phyloP scores from a whole-genome alignment of 2,329 filamentous ascomycete species.

The Trichoderma sp. region DNA sequence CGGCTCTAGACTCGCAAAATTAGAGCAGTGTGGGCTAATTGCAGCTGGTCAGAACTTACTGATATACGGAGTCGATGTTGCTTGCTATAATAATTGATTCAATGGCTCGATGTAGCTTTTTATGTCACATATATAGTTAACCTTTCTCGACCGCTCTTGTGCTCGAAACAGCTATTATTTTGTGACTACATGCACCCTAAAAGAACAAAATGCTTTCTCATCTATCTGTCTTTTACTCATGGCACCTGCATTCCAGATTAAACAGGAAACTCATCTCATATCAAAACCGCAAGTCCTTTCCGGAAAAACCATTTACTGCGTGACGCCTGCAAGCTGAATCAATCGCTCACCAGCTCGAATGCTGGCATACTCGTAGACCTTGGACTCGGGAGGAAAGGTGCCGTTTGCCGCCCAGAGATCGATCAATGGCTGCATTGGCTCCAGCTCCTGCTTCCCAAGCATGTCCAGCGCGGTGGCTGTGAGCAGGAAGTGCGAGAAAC shows the following conservation, averaged over 20 bases:
- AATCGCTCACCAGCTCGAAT: constrained; percentile 57
- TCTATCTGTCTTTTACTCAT: constrained; percentile 1
- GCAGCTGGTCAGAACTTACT: no score
- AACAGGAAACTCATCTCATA: not conserved
- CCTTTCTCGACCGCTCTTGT: not conserved
- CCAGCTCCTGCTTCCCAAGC: constrained; percentile 82
- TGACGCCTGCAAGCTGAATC: constrained; percentile 45
- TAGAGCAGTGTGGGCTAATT: not conserved
- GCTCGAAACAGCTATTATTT: not conserved
- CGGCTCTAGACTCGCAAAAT: not conserved
- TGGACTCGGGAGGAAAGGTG: constrained; percentile 74
- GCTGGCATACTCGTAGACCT: constrained; percentile 64
- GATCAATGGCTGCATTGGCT: constrained; percentile 93
- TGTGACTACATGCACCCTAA: constrained; percentile 16
- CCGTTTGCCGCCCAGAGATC: constrained; percentile 89
- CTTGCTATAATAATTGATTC: not conserved
- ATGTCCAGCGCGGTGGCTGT: constrained; percentile 79
- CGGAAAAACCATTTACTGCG: constrained; percentile 26
- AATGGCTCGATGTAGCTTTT: no score
- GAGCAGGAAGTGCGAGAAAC: constrained; percentile 80
- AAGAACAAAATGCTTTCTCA: constrained; percentile 32
- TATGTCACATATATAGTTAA: not conserved
- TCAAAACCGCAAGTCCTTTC: not conserved
- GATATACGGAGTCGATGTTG: not conserved
- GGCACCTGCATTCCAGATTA: not conserved